Evolutionary conservation across 1,284 basidiomycete genomes (phyloP).

Genomic region (Ceratorhiza oryzae-sativae): DNA sequence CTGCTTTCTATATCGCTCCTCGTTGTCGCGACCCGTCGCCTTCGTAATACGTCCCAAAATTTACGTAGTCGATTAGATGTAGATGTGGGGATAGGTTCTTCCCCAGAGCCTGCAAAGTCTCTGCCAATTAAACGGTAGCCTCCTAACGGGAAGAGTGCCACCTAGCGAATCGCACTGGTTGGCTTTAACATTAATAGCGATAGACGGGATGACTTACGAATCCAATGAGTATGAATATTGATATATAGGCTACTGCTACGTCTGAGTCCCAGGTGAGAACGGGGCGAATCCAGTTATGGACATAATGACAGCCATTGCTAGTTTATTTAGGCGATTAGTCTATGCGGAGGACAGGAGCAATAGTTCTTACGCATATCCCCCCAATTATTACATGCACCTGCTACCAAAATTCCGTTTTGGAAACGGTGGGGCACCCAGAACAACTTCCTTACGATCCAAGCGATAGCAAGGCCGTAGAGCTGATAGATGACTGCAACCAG

Average conservation of each 20-base stretch:
- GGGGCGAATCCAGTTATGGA: slow-evolving; percentile 61
- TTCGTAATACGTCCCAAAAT: too few species aligned
- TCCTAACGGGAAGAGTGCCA: slow-evolving; percentile 69
- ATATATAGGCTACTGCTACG: slow-evolving; percentile 71
- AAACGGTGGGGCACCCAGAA: slow-evolving; percentile 84
- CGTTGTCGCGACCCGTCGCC: not conserved
- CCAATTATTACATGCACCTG: slow-evolving; percentile 69
- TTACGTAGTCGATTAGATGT: slow-evolving; percentile 45
- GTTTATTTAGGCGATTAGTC: not conserved
- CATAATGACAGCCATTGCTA: slow-evolving; percentile 70
- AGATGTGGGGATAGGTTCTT: slow-evolving; percentile 57
- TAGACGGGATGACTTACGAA: slow-evolving; percentile 49
- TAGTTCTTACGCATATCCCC: slow-evolving; percentile 67
- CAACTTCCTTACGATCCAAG: slow-evolving; percentile 65
- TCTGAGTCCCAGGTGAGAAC: slow-evolving; percentile 62
- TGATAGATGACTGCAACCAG: slow-evolving; percentile 64
- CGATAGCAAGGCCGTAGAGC: slow-evolving; percentile 61
- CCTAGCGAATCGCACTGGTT: slow-evolving; percentile 49
- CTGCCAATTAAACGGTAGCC: slow-evolving; percentile 60
- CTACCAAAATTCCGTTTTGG: slow-evolving; percentile 68
- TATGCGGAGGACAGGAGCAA: not conserved
- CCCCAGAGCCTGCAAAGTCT: slow-evolving; percentile 66
- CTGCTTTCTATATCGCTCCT: slow-evolving; percentile 11
- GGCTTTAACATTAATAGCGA: not conserved
- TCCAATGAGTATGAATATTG: slow-evolving; percentile 56